These are phyloP conservation scores for Adansonia digitata DNA, from an alignment of 345 rosid genomes.

Conservation along the genomic window DNA sequence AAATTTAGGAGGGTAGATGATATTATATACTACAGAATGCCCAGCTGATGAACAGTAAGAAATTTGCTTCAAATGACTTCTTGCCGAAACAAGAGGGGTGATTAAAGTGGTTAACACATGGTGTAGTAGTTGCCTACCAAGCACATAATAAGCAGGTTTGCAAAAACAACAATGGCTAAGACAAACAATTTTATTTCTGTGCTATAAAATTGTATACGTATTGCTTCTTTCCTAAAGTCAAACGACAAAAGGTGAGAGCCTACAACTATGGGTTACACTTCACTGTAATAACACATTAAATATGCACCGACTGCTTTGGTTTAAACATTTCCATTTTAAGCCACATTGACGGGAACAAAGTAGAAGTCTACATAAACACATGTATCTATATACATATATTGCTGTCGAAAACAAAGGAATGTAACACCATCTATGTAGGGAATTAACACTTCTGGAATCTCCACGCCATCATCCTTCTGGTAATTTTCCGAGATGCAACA, in stretches of 20 bases:
- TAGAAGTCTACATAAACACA: background rate
- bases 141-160: too few species aligned
- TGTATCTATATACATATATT: background rate
- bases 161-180: too few species aligned
- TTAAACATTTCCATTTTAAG: background rate
- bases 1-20: background rate
- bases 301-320: too few species aligned
- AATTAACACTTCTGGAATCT: conserved; percentile 39
- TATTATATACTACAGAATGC: background rate
- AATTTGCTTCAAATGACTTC: background rate
- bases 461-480: conserved; percentile 55
- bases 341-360: background rate
- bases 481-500: conserved; percentile 61
- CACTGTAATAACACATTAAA: too few species aligned
- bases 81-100: background rate
- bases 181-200: too few species aligned
- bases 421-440: conserved; percentile 42
- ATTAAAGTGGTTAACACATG: too few species aligned
- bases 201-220: too few species aligned
- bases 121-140: too few species aligned
- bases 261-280: too few species aligned
- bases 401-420: conserved; percentile 45
- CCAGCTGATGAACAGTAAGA: background rate
- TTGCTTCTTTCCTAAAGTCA: too few species aligned
- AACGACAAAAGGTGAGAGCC: too few species aligned